Evolutionary conservation across 257 asterid genomes (phyloP).

Genomic region (Fraxinus americana): DNA sequence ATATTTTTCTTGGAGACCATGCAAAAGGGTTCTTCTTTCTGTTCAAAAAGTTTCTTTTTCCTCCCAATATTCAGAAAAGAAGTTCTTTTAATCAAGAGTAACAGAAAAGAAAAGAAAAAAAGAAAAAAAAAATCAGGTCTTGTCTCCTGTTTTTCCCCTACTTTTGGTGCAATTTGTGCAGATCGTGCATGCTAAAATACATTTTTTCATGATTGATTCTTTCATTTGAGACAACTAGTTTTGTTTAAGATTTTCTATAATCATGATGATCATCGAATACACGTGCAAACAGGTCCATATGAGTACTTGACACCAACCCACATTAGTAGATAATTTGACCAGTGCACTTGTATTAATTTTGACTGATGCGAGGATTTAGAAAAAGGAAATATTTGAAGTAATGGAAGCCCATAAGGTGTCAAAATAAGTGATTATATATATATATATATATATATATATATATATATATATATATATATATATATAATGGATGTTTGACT

Average conservation of each 20-base stretch:
- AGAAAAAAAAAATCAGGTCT: neutral
- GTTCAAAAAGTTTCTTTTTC: constrained; percentile 49
- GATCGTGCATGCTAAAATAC: constrained; percentile 21
- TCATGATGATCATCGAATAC: constrained; percentile 30
- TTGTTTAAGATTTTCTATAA: constrained; percentile 25
- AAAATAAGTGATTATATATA: no score
- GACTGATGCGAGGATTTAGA: neutral
- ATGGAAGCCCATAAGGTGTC: neutral
- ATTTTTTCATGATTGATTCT: neutral
- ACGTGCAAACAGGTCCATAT: constrained; percentile 34
- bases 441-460: no score
- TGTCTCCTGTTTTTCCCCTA: constrained; percentile 19
- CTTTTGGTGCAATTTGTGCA: constrained; percentile 12
- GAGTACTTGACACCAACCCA: constrained; percentile 32
- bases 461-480: no score
- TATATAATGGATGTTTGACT: no score
- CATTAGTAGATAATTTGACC: constrained; percentile 22
- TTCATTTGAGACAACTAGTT: constrained; percentile 15
- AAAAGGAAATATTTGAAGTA: neutral
- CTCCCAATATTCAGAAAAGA: constrained; percentile 35
- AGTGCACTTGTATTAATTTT: constrained; percentile 21
- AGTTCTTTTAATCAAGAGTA: constrained; percentile 43
- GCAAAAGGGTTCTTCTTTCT: constrained; percentile 59
- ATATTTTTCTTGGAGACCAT: constrained; percentile 83
- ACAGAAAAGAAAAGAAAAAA: constrained; percentile 23